phyloP scores from a whole-genome alignment of 768 basidiomycete genomes.

The Cyclocybe cylindracea region DNA sequence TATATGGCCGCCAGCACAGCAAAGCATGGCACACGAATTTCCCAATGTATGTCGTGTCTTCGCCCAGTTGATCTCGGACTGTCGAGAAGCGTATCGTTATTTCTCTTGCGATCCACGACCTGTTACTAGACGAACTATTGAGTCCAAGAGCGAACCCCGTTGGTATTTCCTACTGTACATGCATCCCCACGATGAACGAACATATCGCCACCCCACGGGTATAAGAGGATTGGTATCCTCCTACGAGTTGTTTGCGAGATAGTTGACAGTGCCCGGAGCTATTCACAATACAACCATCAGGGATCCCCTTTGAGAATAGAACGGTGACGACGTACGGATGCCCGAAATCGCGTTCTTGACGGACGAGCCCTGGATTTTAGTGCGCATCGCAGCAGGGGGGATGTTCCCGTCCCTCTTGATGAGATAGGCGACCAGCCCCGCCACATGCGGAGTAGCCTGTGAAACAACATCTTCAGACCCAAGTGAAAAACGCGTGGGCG shows the following conservation, averaged over 20 bases:
- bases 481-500: not conserved
- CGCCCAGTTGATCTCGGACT: not conserved
- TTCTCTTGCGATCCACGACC: too few species aligned
- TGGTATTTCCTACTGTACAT: too few species aligned
- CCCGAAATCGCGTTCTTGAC: slow-evolving; percentile 27
- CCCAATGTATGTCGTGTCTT: slow-evolving; percentile 28
- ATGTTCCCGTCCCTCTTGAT: slow-evolving; percentile 30
- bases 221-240: too few species aligned
- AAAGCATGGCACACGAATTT: slow-evolving; percentile 55
- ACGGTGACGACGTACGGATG: slow-evolving; percentile 23
- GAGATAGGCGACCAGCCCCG: slow-evolving; percentile 41
- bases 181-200: too few species aligned
- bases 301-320: not conserved
- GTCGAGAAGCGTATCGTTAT: too few species aligned
- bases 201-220: too few species aligned
- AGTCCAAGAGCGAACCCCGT: too few species aligned
- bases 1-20: slow-evolving; percentile 32
- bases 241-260: slow-evolving; percentile 29
- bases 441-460: slow-evolving; percentile 40
- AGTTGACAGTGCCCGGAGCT: slow-evolving; percentile 28
- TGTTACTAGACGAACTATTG: too few species aligned
- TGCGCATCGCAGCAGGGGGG: slow-evolving; percentile 29
- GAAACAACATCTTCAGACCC: not conserved
- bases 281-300: not conserved
- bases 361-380: slow-evolving; percentile 22